Base-by-base conservation (phyloP, 805 yeast species). In the Limtongia smithiae region DNA sequence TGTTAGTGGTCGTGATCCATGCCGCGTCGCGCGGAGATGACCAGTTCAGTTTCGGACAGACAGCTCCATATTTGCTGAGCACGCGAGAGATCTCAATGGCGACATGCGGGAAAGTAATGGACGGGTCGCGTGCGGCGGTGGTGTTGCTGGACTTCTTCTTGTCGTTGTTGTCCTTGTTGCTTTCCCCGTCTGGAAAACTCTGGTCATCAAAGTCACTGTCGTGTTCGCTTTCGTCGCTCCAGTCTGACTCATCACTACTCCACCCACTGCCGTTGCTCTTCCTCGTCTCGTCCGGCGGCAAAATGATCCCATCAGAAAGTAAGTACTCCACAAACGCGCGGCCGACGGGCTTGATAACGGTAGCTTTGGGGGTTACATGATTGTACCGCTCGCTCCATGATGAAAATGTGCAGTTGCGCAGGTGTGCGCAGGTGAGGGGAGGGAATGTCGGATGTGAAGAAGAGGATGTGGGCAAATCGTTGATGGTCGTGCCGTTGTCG, bases 21-120 rank as follows among this genome's bases (percentile, higher is more conserved):
- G 82, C 78, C 1, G 97, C 86, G 68, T 93, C 99, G 62, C 82
- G 31, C 11, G 99, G 98, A 1, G 96, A 85, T 0, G 97, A 88
- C 98, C 98, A 93, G 71, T 93, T 93, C 59, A 91, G 70, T 62
- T 93, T 93, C 1, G 97, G 97, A 1, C 87, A 75, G 2, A 89
- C 87, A 1, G 79, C 69, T 0, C 84, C 83, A 41, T 70, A 69
- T 37, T 73, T 70, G 2, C 57, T 51, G 12, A 93, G 76, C 0
- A 72, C 62, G 0, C 59, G 50, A 31, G 69, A 68, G 15, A 91
- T 71, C 37, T 71, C 59, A 0, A 69, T 59, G 61, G 90, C 94
- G 18, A 89, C 69, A 0, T 77, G 82, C 8, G 71, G 71, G 58
- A 89, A 88, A 22, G 69, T 68, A 2, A 52, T 58, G 0, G 77